phyloP scores from a whole-genome alignment of 139 green algal genomes.

The Microglena sp. region DNA sequence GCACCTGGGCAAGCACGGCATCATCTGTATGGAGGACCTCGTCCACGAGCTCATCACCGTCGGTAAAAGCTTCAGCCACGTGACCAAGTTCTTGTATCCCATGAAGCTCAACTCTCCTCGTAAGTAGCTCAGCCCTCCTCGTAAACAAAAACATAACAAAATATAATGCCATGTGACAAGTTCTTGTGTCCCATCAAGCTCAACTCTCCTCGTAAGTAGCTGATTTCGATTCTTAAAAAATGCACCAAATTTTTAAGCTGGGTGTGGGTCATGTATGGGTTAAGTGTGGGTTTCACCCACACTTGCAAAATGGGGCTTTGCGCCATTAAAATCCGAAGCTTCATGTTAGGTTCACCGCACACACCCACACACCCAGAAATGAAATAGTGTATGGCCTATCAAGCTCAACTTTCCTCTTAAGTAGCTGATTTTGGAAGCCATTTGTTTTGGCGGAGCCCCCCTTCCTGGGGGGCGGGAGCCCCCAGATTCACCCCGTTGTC shows the following conservation, averaged over 20 bases:
- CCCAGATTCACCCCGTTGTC: too few species aligned
- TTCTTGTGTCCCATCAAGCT: constrained; percentile 99
- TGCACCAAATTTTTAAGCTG: not conserved
- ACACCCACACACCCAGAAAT: too few species aligned
- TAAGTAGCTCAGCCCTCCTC: not conserved
- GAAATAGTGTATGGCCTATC: too few species aligned
- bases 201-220: constrained; percentile 27
- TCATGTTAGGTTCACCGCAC: not conserved
- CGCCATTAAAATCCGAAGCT: not conserved
- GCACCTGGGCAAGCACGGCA: constrained; percentile 77
- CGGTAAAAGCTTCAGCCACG: constrained; percentile 82
- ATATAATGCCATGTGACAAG: too few species aligned
- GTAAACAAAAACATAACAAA: constrained; percentile 26
- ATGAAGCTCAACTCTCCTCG: constrained; percentile 12
- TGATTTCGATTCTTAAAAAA: not conserved
- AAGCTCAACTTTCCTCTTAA: too few species aligned
- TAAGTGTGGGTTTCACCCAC: not conserved
- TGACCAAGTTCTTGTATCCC: not conserved
- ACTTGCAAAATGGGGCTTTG: not conserved
- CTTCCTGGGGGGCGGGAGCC: too few species aligned
- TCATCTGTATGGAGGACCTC: constrained; percentile 99
- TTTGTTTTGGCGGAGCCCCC: too few species aligned
- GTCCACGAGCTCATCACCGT: constrained; percentile 95
- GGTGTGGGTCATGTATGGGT: not conserved
- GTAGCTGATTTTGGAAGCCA: too few species aligned